A percentile compares a stretch with the other conserved stretches of the same genome.
These are phyloP conservation scores for Hyaloscypha bicolor DNA, from an alignment of 495 filamentous ascomycete species.

Conservation along the genomic window DNA sequence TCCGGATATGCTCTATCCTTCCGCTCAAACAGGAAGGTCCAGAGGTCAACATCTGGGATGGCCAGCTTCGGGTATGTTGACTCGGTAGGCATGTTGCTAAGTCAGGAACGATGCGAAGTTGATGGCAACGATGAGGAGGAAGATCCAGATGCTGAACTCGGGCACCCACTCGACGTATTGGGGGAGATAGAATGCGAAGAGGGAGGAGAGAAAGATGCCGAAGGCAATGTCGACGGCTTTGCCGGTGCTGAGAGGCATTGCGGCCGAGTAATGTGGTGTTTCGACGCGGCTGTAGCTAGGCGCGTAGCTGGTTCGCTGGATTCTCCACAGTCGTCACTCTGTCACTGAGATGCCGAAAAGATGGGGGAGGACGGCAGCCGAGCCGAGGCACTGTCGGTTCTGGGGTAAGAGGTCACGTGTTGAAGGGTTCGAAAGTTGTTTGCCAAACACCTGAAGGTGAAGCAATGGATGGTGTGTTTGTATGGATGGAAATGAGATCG, in stretches of 20 bases:
- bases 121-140: constrained; percentile 23
- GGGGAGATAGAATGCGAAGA: constrained; percentile 19
- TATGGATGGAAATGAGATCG: neutral
- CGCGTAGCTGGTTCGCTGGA: neutral
- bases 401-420: neutral
- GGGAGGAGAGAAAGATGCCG: constrained; percentile 22
- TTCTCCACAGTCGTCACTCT: neutral
- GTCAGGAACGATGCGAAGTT: constrained; percentile 16
- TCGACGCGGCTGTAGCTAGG: neutral
- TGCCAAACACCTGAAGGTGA: neutral
- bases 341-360: constrained; percentile 2
- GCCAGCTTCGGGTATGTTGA: constrained; percentile 58
- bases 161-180: constrained; percentile 27
- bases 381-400: neutral
- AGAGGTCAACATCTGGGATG: constrained; percentile 72
- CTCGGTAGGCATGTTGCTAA: constrained; percentile 33
- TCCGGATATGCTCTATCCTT: constrained; percentile 69
- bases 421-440: neutral
- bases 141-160: constrained; percentile 21
- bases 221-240: constrained; percentile 15
- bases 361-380: neutral
- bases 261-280: neutral
- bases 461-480: neutral
- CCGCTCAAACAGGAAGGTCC: constrained; percentile 77
- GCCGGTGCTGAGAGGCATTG: constrained; percentile 3